Conservation (phyloP, 2,329 filamentous ascomycete species). For the Trichoderma koningiopsis region DNA sequence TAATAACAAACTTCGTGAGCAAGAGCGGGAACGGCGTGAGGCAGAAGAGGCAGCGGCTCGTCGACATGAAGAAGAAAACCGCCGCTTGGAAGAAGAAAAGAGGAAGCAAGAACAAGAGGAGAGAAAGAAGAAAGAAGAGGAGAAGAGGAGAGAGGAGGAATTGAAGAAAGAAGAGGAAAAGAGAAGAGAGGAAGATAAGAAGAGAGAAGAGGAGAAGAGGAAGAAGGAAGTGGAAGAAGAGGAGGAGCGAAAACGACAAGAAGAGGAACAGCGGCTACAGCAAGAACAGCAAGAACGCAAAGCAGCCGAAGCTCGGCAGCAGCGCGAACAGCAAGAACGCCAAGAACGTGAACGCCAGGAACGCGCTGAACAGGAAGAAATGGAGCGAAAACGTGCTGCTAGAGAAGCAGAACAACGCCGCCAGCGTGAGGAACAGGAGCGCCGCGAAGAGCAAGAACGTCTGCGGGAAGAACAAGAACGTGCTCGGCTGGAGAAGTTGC, state of each 20-base stretch:
- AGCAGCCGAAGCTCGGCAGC: slow-evolving; percentile 52
- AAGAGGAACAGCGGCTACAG: slow-evolving; percentile 50
- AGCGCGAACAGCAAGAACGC: slow-evolving; percentile 55
- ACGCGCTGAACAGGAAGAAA: slow-evolving; percentile 44
- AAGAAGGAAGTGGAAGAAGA: slow-evolving; percentile 39
- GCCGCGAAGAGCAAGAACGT: slow-evolving; percentile 52
- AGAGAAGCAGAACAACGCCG: slow-evolving; percentile 46
- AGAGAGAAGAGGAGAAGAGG: slow-evolving; percentile 38
- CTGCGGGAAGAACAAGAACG: slow-evolving; percentile 58
- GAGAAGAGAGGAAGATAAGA: slow-evolving; percentile 41
- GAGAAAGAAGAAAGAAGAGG: slow-evolving; percentile 41
- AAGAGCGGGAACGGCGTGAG: slow-evolving; percentile 42
- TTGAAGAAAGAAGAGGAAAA: slow-evolving; percentile 38
- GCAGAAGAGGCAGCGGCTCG: slow-evolving; percentile 41
- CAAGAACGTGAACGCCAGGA: slow-evolving; percentile 49
- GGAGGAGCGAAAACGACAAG: slow-evolving; percentile 42
- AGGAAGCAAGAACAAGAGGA: slow-evolving; percentile 42
- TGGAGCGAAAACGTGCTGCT: slow-evolving; percentile 52
- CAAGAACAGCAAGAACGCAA: slow-evolving; percentile 51
- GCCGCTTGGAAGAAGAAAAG: slow-evolving; percentile 44
- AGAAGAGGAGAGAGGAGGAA: slow-evolving; percentile 40
- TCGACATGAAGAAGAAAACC: slow-evolving; percentile 44
- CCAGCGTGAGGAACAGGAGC: slow-evolving; percentile 51
- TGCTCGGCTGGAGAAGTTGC: slow-evolving; percentile 57
- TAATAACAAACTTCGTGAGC: slow-evolving; percentile 35